phyloP scores from a whole-genome alignment of 345 rosid genomes.

The Brassica incana region DNA sequence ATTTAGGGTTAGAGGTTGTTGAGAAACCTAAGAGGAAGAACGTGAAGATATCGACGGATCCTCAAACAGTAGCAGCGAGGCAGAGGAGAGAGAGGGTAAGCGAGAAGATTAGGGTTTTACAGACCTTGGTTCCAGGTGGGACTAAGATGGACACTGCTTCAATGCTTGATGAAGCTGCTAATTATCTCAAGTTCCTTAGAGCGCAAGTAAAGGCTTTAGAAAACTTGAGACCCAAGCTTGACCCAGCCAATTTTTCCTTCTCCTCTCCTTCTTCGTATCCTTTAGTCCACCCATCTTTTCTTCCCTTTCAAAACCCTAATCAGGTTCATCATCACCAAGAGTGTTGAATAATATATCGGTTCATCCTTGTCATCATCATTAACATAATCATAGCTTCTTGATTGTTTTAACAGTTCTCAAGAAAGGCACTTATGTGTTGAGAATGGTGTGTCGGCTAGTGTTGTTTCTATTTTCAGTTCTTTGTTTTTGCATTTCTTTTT shows the following conservation, averaged over 20 bases:
- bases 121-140: constrained; percentile 93
- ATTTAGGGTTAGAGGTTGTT: constrained; percentile 56
- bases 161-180: constrained; percentile 98
- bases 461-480: constrained; percentile 40
- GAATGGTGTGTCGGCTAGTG: constrained; percentile 29
- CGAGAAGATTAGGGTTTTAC: constrained; percentile 91
- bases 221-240: constrained; percentile 58
- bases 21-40: constrained; percentile 88
- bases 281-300: constrained; percentile 43
- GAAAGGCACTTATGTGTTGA: constrained; percentile 23
- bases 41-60: constrained; percentile 79
- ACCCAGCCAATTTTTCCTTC: constrained; percentile 42
- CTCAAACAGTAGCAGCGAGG: constrained; percentile 92
- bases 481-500: constrained; percentile 23
- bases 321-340: constrained; percentile 41
- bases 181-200: constrained; percentile 84
- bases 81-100: constrained; percentile 93
- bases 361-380: constrained; percentile 36
- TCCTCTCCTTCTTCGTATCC: constrained; percentile 38
- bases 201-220: constrained; percentile 84
- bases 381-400: constrained; percentile 42
- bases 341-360: constrained; percentile 29
- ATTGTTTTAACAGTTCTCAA: constrained; percentile 48
- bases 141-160: constrained; percentile 97
- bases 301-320: constrained; percentile 61